Percentiles rank a stretch among this genome's conserved stretches.
phyloP scores from a whole-genome alignment of 176 grass and related monocot genomes.

The Pharus latifolius region DNA sequence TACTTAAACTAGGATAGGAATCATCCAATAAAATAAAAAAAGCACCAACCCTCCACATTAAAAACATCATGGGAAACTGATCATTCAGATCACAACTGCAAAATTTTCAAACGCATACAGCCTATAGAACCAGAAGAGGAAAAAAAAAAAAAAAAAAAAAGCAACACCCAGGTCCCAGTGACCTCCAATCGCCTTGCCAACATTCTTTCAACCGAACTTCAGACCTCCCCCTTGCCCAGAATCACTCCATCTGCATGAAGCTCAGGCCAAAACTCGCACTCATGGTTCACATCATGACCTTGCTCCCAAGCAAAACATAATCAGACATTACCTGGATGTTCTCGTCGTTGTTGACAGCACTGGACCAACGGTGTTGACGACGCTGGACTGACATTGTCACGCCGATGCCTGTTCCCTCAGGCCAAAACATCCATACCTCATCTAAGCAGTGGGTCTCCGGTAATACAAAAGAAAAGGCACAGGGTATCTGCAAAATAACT shows the following conservation, averaged over 20 bases:
- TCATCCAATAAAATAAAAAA: too few species aligned
- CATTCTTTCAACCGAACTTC: not conserved
- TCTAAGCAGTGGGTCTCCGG: too few species aligned
- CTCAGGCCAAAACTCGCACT: not conserved
- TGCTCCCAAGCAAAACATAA: slow-evolving; percentile 37
- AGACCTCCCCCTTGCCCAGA: not conserved
- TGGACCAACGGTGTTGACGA: not conserved
- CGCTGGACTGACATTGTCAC: slow-evolving; percentile 13
- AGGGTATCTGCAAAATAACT: too few species aligned
- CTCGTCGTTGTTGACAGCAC: slow-evolving; percentile 26
- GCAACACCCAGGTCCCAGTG: not conserved
- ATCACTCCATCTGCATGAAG: not conserved
- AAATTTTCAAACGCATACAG: too few species aligned
- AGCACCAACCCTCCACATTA: too few species aligned
- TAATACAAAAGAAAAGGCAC: too few species aligned
- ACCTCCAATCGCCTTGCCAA: not conserved
- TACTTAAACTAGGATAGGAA: too few species aligned
- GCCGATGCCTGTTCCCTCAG: slow-evolving; percentile 15
- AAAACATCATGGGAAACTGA: too few species aligned
- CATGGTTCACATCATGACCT: slow-evolving; percentile 18
- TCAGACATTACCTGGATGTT: slow-evolving; percentile 40
- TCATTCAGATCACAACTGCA: too few species aligned
- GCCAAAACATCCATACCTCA: too few species aligned
- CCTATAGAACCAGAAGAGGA: not conserved
- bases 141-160: slow-evolving; percentile 4